A percentile compares a stretch with the other conserved stretches of the same genome.
Conservation (phyloP, 306 rosid species). For the Albizia julibrissin region DNA sequence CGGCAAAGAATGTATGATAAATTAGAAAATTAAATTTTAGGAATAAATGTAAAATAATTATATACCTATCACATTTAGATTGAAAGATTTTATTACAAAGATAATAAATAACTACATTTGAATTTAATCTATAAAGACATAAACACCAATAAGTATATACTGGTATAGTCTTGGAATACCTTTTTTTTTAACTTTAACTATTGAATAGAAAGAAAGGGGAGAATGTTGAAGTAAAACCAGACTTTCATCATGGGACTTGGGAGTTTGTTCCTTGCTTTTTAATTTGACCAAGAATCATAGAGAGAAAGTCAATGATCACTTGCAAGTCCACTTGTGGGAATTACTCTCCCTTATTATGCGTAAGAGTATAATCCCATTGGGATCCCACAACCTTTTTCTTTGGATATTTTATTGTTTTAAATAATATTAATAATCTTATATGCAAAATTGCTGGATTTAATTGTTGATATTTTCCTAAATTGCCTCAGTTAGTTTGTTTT, state of each 20-base stretch:
- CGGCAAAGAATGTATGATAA: not conserved
- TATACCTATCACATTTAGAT: not conserved
- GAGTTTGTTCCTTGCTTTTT: conserved; percentile 23
- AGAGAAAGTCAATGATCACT: conserved; percentile 29
- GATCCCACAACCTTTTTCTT: too few relatives aligned
- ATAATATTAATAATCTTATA: too few relatives aligned
- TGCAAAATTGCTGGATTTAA: too few relatives aligned
- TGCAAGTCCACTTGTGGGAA: conserved; percentile 24
- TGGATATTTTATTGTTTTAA: too few relatives aligned
- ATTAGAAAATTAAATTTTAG: too few relatives aligned
- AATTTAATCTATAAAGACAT: not conserved
- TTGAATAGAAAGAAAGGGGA: not conserved
- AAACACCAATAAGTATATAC: not conserved
- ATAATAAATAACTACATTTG: not conserved
- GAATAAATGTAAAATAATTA: too few relatives aligned
- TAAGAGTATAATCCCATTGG: too few relatives aligned
- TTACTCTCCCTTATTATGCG: too few relatives aligned
- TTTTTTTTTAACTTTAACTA: not conserved
- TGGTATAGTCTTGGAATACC: not conserved
- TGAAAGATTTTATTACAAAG: not conserved
- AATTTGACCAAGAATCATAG: conserved; percentile 31
- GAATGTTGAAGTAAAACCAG: not conserved
- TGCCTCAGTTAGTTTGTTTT: too few relatives aligned
- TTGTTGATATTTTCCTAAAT: too few relatives aligned
- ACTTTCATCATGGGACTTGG: conserved; percentile 33